Conservation (phyloP, 495 filamentous ascomycete genomes). For the Podospora anserina region DNA sequence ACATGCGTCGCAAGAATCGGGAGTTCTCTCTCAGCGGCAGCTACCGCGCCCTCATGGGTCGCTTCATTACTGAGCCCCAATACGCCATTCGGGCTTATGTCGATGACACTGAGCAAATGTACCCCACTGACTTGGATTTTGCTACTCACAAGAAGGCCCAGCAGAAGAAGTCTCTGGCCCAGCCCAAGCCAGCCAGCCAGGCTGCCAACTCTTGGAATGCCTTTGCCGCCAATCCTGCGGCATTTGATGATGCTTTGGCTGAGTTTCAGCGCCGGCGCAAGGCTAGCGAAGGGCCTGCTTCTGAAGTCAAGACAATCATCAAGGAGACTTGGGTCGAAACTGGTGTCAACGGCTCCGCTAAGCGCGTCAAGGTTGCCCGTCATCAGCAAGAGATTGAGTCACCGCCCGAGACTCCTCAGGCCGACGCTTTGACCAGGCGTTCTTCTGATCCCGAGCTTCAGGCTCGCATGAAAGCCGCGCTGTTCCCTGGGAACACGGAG, state of each 20-base stretch:
- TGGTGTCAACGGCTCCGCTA: slow-evolving; percentile 29
- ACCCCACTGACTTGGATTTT: slow-evolving; percentile 65
- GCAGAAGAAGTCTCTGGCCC: slow-evolving; percentile 13
- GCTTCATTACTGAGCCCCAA: slow-evolving; percentile 51
- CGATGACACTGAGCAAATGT: slow-evolving; percentile 74
- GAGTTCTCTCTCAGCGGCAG: slow-evolving; percentile 85
- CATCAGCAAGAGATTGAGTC: slow-evolving; percentile 26
- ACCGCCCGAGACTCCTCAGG: neutral
- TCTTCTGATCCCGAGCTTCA: neutral
- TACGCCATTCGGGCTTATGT: slow-evolving; percentile 67
- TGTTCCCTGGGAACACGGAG: neutral
- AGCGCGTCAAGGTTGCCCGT: slow-evolving; percentile 43
- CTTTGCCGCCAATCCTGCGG: slow-evolving; percentile 24
- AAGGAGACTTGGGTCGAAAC: slow-evolving; percentile 36
- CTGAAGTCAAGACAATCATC: slow-evolving; percentile 8
- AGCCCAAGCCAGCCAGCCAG: slow-evolving; percentile 1
- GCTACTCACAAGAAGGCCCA: slow-evolving; percentile 30
- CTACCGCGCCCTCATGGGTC: slow-evolving; percentile 81
- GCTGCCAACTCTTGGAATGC: slow-evolving; percentile 21
- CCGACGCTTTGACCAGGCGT: neutral
- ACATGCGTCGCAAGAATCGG: slow-evolving; percentile 82
- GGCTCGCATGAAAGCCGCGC: neutral
- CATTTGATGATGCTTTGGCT: slow-evolving; percentile 25
- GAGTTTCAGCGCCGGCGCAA: slow-evolving; percentile 30
- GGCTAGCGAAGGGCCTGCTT: slow-evolving; percentile 24